Evolutionary conservation across 2,329 filamentous ascomycete species (phyloP).

Genomic region (Colletotrichum australisinense): DNA sequence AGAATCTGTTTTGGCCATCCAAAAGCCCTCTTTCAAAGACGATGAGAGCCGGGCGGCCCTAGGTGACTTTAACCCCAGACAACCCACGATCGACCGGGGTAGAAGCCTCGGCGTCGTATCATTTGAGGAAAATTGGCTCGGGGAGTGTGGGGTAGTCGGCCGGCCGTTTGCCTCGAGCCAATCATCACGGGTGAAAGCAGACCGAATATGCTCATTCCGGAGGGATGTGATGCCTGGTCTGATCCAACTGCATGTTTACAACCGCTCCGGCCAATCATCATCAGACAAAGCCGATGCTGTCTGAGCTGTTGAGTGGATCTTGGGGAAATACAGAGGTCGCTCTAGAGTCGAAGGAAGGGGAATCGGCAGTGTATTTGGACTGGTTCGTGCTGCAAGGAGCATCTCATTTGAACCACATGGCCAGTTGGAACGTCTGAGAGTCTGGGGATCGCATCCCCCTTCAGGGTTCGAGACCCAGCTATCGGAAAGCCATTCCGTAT

Average conservation of each 20-base stretch:
- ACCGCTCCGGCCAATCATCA: conserved; percentile 18
- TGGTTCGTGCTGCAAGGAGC: conserved; percentile 1
- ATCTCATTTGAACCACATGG: conserved; percentile 27
- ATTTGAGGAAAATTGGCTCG: conserved; percentile 33
- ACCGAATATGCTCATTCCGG: conserved; percentile 22
- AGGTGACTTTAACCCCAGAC: conserved; percentile 32
- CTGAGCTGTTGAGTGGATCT: conserved; percentile 37
- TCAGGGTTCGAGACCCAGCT: conserved; percentile 13
- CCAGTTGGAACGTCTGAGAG: conserved; percentile 29
- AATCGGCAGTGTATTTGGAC: conserved; percentile 34
- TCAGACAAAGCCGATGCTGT: conserved; percentile 22
- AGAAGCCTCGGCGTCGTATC: conserved; percentile 16
- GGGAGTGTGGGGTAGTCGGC: conserved; percentile 32
- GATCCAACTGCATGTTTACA: conserved; percentile 10
- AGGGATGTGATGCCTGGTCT: conserved; percentile 7
- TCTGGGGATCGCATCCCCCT: conserved; percentile 37
- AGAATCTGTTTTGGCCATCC: neutral
- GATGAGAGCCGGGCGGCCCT: neutral
- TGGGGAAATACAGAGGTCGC: conserved; percentile 15
- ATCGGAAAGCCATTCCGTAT: conserved; percentile 22
- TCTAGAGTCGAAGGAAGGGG: conserved; percentile 31
- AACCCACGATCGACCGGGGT: conserved; percentile 22
- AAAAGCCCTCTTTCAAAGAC: neutral
- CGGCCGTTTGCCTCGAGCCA: conserved; percentile 17
- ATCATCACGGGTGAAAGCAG: conserved; percentile 29